phyloP scores from a whole-genome alignment of 768 basidiomycete species.

The Russula brevipes region DNA sequence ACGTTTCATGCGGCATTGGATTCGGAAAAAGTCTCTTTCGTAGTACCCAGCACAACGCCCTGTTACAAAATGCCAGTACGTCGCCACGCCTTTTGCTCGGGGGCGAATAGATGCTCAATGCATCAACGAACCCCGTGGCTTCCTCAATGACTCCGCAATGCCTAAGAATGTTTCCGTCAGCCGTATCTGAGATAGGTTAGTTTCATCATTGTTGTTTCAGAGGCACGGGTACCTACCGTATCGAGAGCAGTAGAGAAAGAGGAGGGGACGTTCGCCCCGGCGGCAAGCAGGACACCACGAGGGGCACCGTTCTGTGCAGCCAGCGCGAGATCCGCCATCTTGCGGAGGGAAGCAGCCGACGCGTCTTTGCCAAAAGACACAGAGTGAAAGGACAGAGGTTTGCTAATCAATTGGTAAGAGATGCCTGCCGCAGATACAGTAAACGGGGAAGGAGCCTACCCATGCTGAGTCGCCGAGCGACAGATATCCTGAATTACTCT shows the following conservation, averaged over 20 bases:
- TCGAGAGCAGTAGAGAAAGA: conserved; percentile 43
- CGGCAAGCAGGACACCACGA: conserved; percentile 29
- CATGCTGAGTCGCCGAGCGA: conserved; percentile 39
- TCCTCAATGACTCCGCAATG: conserved; percentile 53
- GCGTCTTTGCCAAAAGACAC: conserved; percentile 48
- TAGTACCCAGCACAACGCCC: no score
- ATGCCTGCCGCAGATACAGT: background rate
- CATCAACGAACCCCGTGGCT: conserved; percentile 48
- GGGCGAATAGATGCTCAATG: conserved; percentile 18
- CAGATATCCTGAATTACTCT: conserved; percentile 38
- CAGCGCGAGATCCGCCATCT: conserved; percentile 52
- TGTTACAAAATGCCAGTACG: background rate
- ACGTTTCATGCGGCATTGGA: no score
- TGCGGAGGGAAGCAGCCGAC: conserved; percentile 32
- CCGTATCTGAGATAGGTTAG: conserved; percentile 37
- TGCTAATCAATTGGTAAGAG: conserved; percentile 32
- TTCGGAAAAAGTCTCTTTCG: no score
- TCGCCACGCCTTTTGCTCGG: background rate
- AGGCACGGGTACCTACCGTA: background rate
- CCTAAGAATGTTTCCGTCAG: conserved; percentile 54
- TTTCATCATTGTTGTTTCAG: no score
- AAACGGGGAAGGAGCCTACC: conserved; percentile 31
- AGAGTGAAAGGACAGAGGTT: conserved; percentile 52
- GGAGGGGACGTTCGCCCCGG: background rate
- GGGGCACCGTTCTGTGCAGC: conserved; percentile 44